Percentiles rank a stretch among this genome's conserved stretches.
Evolutionary conservation across 1,284 basidiomycete genomes (phyloP).

Genomic region (Austroboletus olivaceoglutinosus): DNA sequence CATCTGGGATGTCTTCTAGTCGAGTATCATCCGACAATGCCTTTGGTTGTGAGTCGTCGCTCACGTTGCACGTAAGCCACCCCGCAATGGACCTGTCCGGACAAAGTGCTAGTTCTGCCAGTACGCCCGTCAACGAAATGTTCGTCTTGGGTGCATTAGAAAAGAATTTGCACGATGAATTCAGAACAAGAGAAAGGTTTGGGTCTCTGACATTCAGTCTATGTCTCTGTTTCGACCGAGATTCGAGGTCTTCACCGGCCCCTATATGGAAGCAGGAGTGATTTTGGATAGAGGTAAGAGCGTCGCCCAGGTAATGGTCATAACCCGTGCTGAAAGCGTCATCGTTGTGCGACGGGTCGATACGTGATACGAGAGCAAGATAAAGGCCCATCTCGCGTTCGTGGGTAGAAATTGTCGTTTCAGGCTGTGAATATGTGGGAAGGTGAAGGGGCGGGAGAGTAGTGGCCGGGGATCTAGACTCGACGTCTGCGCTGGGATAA

Average conservation of each 20-base stretch:
- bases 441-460: conserved; percentile 27
- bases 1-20: conserved; percentile 54
- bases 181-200: conserved; percentile 69
- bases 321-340: conserved; percentile 86
- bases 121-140: conserved; percentile 80
- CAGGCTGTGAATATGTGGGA: conserved; percentile 56
- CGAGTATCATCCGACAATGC: conserved; percentile 19
- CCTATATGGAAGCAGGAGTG: conserved; percentile 56
- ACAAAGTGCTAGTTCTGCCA: conserved; percentile 77
- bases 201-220: conserved; percentile 78
- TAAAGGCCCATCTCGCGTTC: conserved; percentile 83
- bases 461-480: conserved; percentile 15
- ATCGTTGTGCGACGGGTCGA: conserved; percentile 71
- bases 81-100: conserved; percentile 84
- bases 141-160: conserved; percentile 84
- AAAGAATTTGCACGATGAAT: conserved; percentile 76
- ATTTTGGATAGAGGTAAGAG: conserved; percentile 64
- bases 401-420: conserved; percentile 72
- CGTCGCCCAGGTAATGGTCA: conserved; percentile 81
- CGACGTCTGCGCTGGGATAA: conserved; percentile 54
- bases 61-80: conserved; percentile 75
- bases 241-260: conserved; percentile 37
- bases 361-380: conserved; percentile 71
- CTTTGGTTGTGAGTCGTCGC: conserved; percentile 33
- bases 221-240: conserved; percentile 56